Conservation (phyloP, 306 rosid genomes). For the Ormosia semicastrata region DNA sequence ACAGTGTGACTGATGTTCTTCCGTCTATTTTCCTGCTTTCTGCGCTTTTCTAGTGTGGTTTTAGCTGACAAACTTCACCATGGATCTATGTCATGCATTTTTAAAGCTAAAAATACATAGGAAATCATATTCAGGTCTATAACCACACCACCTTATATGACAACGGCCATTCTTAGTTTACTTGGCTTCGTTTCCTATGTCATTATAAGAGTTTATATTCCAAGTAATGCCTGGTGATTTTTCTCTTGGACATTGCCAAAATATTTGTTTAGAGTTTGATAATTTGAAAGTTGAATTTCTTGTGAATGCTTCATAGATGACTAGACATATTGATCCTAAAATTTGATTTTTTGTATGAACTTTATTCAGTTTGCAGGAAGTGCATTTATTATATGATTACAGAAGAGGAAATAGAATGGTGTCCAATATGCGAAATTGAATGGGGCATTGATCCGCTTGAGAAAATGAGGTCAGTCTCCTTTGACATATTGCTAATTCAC, state of each 20-base stretch:
- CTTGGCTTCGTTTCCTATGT: background rate
- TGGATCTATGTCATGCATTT: background rate
- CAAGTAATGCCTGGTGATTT: background rate
- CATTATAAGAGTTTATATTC: background rate
- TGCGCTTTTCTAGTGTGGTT: background rate
- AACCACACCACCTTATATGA: background rate
- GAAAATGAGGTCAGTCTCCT: conserved; percentile 61
- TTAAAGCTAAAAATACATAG: background rate
- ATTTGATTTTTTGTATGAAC: background rate
- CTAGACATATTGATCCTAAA: background rate
- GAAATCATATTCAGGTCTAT: background rate
- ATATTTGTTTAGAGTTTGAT: background rate
- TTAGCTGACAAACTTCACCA: background rate
- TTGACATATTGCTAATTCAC: background rate
- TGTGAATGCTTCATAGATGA: background rate
- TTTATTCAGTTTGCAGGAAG: conserved; percentile 83
- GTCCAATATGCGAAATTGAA: conserved; percentile 72
- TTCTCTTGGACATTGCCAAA: background rate
- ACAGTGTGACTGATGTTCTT: background rate
- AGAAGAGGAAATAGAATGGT: conserved; percentile 58
- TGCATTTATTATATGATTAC: conserved; percentile 65
- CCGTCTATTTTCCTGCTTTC: background rate
- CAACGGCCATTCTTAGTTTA: background rate
- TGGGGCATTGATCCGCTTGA: conserved; percentile 63
- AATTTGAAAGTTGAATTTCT: background rate